Base-by-base conservation (phyloP, 169 alveolate species). In the Plasmodium coatneyi region DNA sequence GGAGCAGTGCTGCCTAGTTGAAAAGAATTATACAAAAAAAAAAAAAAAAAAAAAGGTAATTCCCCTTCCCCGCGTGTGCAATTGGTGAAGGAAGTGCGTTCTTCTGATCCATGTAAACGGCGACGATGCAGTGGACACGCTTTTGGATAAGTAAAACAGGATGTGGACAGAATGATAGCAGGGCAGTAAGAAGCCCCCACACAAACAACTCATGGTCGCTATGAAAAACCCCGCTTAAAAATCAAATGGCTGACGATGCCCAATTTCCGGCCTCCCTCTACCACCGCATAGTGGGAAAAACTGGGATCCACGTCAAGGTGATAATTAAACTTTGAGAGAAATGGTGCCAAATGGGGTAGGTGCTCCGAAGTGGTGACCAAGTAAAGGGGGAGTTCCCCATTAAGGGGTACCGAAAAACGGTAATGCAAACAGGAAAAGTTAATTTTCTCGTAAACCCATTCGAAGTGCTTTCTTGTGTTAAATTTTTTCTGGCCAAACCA, bases 401-500 rank as follows among this genome's bases (percentile, higher is more conserved):
- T 34, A 52, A 87, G 39, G 3, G 93, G 89, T 16, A 10, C 52
- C 12, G 41, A 60, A 76, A 78, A 79, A 56, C 93, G 86, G 19
- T 87, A 87, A 10, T 87, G n/a, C 32, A 87, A 46, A 66, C 93
- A 87, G 41, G 93, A n/a, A 34, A 78, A 87, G 71, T 87, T 66
- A 39, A 87, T 54, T 28, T 32, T 87, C 46, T 80, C 76, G 71
- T 79, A 87, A 32, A 10, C 10, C 79, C 60, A 87, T n/a, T 87
- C 28, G 81, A 87, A 87, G 0, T 39, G 36, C 28, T 78, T 36
- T 60, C 49, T 54, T 16, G 3, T 19, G 80, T 87, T 87, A 78
- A 78, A 79, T 60, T 87, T 36, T 14, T 41, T 52, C 39, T 56
- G 70, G 6, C 93, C 93, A 87, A 87, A 78, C 93, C 93, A 87